Evolutionary conservation across 371 early-diverging fungal species (phyloP).

Genomic region (Saksenaea vasiformis): DNA sequence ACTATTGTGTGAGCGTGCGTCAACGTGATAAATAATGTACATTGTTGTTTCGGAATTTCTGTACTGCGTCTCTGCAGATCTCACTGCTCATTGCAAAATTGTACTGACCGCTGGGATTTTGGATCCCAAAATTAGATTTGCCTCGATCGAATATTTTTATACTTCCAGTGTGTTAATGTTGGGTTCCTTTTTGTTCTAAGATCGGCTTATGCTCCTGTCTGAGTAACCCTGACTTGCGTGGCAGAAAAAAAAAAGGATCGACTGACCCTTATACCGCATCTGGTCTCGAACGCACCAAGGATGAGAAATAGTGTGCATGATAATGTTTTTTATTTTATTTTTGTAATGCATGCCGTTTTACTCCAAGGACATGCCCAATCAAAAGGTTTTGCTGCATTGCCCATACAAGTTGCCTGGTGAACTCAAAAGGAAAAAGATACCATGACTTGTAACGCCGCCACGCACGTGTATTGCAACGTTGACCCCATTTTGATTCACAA

Average conservation of each 20-base stretch:
- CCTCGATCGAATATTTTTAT: too few species aligned
- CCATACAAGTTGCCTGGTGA: neutral
- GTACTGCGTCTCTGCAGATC: too few species aligned
- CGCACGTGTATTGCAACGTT: neutral
- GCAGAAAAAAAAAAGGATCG: neutral
- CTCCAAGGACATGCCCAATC: neutral
- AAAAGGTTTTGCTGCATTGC: neutral
- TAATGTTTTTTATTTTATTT: neutral
- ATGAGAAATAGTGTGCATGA: neutral
- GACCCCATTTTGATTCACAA: slow-evolving; percentile 1
- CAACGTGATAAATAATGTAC: too few species aligned
- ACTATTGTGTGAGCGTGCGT: too few species aligned
- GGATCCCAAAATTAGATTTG: too few species aligned
- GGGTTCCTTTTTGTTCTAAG: neutral
- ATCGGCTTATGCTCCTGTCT: slow-evolving; percentile 1
- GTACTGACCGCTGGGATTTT: too few species aligned
- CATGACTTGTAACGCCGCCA: neutral
- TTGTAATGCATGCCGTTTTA: neutral
- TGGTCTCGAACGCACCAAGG: neutral
- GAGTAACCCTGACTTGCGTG: neutral
- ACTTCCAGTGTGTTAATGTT: neutral
- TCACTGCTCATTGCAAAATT: too few species aligned
- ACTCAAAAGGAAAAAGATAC: neutral
- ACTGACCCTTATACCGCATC: neutral
- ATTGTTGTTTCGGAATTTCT: too few species aligned